These are phyloP conservation scores for Somion occarium DNA, from an alignment of 1,284 basidiomycete genomes.

Conservation along the genomic window DNA sequence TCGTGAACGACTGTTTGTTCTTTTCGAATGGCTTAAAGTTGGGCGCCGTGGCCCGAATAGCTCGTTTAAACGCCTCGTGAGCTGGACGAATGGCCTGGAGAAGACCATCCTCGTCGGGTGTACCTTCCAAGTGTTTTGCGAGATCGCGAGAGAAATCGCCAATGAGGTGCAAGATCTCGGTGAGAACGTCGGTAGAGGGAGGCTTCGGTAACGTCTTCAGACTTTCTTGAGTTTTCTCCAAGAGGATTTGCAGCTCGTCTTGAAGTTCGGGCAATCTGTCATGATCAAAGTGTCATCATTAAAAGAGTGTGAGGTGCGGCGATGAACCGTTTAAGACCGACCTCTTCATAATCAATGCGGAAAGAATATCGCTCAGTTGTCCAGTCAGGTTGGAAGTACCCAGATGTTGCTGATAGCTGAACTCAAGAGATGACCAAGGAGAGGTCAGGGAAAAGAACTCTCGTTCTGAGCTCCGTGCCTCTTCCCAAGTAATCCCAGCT, in stretches of 20 bases:
- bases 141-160: constrained; percentile 41
- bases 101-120: constrained; percentile 40
- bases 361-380: constrained; percentile 30
- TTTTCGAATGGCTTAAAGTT: constrained; percentile 28
- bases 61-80: constrained; percentile 39
- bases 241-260: constrained; percentile 37
- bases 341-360: constrained; percentile 28
- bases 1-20: neutral
- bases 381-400: constrained; percentile 49
- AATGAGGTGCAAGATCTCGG: constrained; percentile 44
- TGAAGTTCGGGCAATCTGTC: constrained; percentile 55
- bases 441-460: constrained; percentile 57
- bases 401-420: constrained; percentile 44
- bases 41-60: constrained; percentile 47
- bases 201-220: constrained; percentile 40
- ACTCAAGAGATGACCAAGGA: constrained; percentile 54
- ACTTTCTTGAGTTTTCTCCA: constrained; percentile 31
- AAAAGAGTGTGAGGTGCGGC: neutral
- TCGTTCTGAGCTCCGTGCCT: constrained; percentile 57
- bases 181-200: constrained; percentile 44
- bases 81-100: constrained; percentile 46
- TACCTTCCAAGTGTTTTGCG: constrained; percentile 40
- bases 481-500: constrained; percentile 51
- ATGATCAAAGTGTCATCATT: neutral
- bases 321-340: constrained; percentile 6